phyloP scores from a whole-genome alignment of 352 stramenopile species.

The Aphanomyces cochlioides region DNA sequence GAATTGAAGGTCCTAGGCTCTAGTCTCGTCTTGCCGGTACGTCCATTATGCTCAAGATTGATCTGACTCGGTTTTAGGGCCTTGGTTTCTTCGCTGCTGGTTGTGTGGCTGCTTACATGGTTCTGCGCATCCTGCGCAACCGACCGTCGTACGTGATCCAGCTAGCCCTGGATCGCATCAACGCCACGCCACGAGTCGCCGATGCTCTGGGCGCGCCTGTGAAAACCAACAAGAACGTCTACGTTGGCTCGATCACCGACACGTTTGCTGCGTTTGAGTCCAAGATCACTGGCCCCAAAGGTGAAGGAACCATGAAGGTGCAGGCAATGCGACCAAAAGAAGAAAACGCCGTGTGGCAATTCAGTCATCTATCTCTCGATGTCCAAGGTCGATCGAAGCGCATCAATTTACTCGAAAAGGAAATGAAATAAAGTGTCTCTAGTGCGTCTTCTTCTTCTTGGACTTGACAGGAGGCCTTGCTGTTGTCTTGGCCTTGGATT shows the following conservation, averaged over 20 bases:
- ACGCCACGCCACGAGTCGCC: background rate
- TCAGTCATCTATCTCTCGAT: constrained; percentile 23
- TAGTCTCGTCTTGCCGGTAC: constrained; percentile 27
- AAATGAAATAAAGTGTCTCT: constrained; percentile 1
- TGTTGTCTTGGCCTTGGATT: background rate
- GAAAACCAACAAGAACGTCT: constrained; percentile 32
- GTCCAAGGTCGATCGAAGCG: constrained; percentile 25
- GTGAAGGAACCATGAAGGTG: constrained; percentile 29
- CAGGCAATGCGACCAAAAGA: constrained; percentile 18
- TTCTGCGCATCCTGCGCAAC: constrained; percentile 28
- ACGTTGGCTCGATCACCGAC: constrained; percentile 27
- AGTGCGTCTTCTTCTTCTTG: constrained; percentile 12
- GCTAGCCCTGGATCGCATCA: constrained; percentile 23
- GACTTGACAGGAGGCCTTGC: background rate
- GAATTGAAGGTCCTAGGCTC: constrained; percentile 23
- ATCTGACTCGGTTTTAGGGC: constrained; percentile 6
- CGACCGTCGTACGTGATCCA: constrained; percentile 29
- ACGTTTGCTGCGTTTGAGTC: constrained; percentile 25
- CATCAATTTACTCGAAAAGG: constrained; percentile 20
- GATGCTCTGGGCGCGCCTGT: constrained; percentile 16
- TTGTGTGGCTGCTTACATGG: constrained; percentile 22
- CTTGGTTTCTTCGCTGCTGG: constrained; percentile 23
- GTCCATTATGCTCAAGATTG: background rate
- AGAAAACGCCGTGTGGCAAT: constrained; percentile 14
- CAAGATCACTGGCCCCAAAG: constrained; percentile 22